Base-by-base conservation (phyloP, 345 rosid genomes). In the Eucalyptus polybractea region DNA sequence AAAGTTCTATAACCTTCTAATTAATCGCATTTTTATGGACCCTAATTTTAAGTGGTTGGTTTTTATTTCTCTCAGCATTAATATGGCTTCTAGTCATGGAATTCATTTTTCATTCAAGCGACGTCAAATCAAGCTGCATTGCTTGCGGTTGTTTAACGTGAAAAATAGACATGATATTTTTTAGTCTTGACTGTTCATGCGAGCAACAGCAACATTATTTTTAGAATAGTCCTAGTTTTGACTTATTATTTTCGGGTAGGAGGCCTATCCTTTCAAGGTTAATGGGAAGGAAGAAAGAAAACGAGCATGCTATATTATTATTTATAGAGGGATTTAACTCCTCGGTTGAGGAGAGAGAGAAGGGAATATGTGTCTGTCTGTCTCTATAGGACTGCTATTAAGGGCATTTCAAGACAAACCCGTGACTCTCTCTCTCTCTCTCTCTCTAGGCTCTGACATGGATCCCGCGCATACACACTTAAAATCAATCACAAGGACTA, bases 331-430 rank as follows among this genome's bases (percentile, higher is more conserved):
- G 47, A 40, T 11, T 76, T 21, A 76, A 76, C 88, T 80, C 95
- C 95, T 95, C 95, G 96, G 93, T 90, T 54, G 90, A 87, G 91
- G 88, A 86, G 88, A 44, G 91, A 80, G 86, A 50, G 92, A 93
- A 92, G 93, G 91, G 98, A 96, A 96, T 96, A 96, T 93, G 98
- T 97, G 98, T 96, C 98, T 95, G 54, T 80, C 67, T 89, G 96
- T 92, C 93, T 94, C 95, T 94, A 94, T 94, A 92, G 94, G 90
- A 93, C 90, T 92, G 93, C 91, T 31, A 58, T 91, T 93, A 93
- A 94, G 98, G 90, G 94, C 92, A 92, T 94, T 94, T 95, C 97
- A 95, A 97, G 97, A 94, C 96, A 96, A 96, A 93, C 99, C 99
- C 99, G 99, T 97, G 99, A 97, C 91, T 87, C 89, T 90, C 87